These are phyloP conservation scores for Penicillium brasilianum DNA, from an alignment of 2,329 filamentous ascomycete species.

Conservation along the genomic window DNA sequence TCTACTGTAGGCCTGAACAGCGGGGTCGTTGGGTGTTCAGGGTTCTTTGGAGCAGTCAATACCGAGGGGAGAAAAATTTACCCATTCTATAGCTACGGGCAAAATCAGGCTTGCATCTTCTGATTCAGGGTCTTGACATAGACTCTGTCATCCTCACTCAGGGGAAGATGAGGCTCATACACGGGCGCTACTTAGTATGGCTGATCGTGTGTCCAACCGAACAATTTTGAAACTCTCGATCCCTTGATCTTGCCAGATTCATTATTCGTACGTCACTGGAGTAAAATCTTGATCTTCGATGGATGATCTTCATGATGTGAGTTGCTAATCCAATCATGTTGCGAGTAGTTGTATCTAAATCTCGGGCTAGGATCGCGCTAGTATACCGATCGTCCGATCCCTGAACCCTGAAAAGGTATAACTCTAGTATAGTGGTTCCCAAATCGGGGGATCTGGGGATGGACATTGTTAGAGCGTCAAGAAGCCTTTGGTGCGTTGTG, in stretches of 20 bases:
- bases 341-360: background rate
- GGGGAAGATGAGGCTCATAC: background rate
- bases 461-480: background rate
- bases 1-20: conserved; percentile 1
- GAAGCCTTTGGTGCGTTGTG: background rate
- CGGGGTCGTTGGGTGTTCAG: background rate
- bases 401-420: background rate
- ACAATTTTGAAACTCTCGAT: background rate
- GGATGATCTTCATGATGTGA: background rate
- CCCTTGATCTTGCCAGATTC: background rate
- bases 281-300: background rate
- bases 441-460: background rate
- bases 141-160: background rate
- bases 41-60: background rate
- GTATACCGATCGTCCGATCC: background rate
- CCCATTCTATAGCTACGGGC: background rate
- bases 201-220: background rate
- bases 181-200: background rate
- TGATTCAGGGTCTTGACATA: background rate
- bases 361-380: background rate
- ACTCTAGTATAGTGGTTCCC: background rate
- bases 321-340: background rate
- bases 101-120: background rate
- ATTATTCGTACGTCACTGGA: background rate
- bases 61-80: background rate